A percentile compares a stretch with the other conserved stretches of the same genome.
Evolutionary conservation across 148 eudicot genomes (phyloP).

Genomic region (Spergularia marina): DNA sequence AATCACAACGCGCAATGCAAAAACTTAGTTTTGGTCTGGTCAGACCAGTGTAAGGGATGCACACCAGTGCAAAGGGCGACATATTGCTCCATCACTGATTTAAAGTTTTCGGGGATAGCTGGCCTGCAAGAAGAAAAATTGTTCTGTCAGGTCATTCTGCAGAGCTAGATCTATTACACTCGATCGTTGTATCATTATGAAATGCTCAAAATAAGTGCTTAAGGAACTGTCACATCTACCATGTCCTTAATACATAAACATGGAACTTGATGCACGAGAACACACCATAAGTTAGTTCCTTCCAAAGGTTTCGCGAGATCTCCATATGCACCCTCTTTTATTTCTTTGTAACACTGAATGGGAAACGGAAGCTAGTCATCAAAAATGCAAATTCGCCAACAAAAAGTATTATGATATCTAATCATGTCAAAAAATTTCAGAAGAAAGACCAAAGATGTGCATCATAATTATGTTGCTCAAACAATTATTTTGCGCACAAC

Average conservation of each 20-base stretch:
- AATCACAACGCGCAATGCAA: background rate
- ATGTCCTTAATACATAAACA: background rate
- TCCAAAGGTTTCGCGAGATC: conserved; percentile 65
- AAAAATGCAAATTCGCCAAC: background rate
- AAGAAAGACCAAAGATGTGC: background rate
- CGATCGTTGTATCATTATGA: too few relatives aligned
- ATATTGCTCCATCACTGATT: conserved; percentile 74
- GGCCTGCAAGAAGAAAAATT: conserved; percentile 59
- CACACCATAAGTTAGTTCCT: conserved; percentile 84
- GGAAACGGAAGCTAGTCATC: background rate
- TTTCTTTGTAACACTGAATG: conserved; percentile 74
- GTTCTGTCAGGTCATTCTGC: background rate
- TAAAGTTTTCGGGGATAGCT: conserved; percentile 54
- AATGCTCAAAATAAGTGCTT: too few relatives aligned
- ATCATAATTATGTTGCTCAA: too few relatives aligned
- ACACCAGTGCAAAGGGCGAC: conserved; percentile 69
- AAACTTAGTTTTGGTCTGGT: background rate
- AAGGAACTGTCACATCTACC: too few relatives aligned
- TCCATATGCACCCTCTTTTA: conserved; percentile 61
- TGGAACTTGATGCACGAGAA: background rate
- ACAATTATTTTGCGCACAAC: too few relatives aligned
- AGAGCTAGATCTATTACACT: background rate
- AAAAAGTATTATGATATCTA: background rate
- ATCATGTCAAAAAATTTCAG: background rate
- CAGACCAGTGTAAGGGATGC: conserved; percentile 10